Evolutionary conservation across 768 basidiomycete genomes (phyloP).

Genomic region (Trametes gibbosa): DNA sequence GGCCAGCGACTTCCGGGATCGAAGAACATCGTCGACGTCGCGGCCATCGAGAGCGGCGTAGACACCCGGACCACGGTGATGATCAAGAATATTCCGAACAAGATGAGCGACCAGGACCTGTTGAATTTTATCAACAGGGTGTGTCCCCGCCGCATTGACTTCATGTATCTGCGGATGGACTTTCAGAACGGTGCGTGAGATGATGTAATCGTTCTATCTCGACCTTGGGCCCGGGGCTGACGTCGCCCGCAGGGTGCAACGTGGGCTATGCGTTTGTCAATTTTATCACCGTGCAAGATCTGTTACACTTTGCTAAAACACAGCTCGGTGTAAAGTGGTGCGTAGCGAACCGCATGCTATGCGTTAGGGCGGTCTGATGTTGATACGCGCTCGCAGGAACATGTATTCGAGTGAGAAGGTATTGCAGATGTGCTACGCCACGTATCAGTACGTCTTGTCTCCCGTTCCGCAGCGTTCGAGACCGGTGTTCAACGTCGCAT

Average conservation of each 20-base stretch:
- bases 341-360: constrained; percentile 19
- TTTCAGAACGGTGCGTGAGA: constrained; percentile 65
- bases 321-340: constrained; percentile 83
- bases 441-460: constrained; percentile 70
- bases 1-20: constrained; percentile 8
- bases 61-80: constrained; percentile 85
- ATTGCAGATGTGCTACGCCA: constrained; percentile 88
- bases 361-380: constrained; percentile 4
- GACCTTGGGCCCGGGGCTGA: background rate
- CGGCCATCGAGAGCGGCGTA: constrained; percentile 68
- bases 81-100: constrained; percentile 93
- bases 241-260: constrained; percentile 55
- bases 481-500: background rate
- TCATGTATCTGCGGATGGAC: constrained; percentile 86
- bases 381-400: constrained; percentile 52
- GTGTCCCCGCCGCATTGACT: constrained; percentile 77
- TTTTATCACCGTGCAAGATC: constrained; percentile 76
- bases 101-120: constrained; percentile 78
- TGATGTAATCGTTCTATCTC: background rate
- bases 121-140: constrained; percentile 66
- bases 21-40: constrained; percentile 63
- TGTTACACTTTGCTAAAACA: constrained; percentile 70
- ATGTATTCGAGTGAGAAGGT: constrained; percentile 92
- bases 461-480: background rate
- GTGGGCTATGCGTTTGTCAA: constrained; percentile 89